Evolutionary conservation across 1,139 yeast genomes (phyloP).

Genomic region (Saccharomycopsis phalli): DNA sequence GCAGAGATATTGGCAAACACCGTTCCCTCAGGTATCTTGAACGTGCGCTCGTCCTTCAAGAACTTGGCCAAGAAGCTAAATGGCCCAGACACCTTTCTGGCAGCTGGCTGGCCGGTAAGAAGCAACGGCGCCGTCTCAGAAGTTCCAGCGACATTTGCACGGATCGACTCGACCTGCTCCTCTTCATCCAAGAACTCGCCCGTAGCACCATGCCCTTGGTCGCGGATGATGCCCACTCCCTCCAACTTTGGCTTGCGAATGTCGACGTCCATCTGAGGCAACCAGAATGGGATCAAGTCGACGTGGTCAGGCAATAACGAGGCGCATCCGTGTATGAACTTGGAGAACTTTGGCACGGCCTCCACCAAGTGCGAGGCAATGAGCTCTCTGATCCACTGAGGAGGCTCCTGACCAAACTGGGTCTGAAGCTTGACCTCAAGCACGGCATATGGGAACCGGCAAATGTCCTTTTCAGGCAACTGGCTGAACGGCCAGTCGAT

Average conservation of each 20-base stretch:
- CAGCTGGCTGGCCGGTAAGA: constrained; percentile 24
- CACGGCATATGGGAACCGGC: constrained; percentile 95
- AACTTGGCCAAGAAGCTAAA: constrained; percentile 29
- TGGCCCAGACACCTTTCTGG: neutral
- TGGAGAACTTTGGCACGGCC: constrained; percentile 96
- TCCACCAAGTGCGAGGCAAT: constrained; percentile 89
- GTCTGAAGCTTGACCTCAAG: constrained; percentile 95
- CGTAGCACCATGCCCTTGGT: constrained; percentile 32
- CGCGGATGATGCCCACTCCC: constrained; percentile 55
- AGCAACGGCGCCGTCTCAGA: constrained; percentile 25
- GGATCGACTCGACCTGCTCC: constrained; percentile 33
- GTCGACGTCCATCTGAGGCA: constrained; percentile 96
- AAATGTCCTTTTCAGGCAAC: constrained; percentile 73
- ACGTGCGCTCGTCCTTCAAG: constrained; percentile 56
- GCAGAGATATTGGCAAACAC: constrained; percentile 60
- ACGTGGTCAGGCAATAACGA: constrained; percentile 76
- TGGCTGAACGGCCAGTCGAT: constrained; percentile 92
- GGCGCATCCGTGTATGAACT: constrained; percentile 94
- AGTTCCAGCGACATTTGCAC: constrained; percentile 18
- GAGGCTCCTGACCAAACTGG: constrained; percentile 97
- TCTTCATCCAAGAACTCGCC: constrained; percentile 40
- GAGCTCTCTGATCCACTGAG: constrained; percentile 91
- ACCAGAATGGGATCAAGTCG: constrained; percentile 87
- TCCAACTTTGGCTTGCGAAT: constrained; percentile 79
- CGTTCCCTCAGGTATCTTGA: constrained; percentile 72